phyloP scores from a whole-genome alignment of 2,329 filamentous ascomycete species.

The Diaporthe destruens region DNA sequence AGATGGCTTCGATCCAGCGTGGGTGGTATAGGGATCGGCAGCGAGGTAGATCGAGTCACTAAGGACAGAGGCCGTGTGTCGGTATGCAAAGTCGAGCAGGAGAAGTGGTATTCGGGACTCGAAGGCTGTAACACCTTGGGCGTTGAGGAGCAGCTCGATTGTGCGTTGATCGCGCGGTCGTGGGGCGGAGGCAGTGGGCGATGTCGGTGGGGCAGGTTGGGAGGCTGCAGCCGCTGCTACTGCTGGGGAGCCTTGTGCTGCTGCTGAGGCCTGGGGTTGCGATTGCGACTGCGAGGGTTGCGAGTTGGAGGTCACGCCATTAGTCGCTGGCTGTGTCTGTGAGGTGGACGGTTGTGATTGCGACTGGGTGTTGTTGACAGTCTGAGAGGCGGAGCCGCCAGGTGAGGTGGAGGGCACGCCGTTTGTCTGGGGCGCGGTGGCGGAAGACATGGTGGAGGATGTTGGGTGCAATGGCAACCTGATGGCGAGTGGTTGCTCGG shows the following conservation, averaged over 20 bases:
- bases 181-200: slow-evolving; percentile 57
- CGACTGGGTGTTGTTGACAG: slow-evolving; percentile 42
- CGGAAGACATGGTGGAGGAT: slow-evolving; percentile 48
- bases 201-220: slow-evolving; percentile 45
- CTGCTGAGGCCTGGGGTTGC: slow-evolving; percentile 46
- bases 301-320: slow-evolving; percentile 36
- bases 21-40: slow-evolving; percentile 74
- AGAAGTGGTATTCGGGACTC: slow-evolving; percentile 86
- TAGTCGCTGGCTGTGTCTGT: slow-evolving; percentile 48
- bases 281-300: slow-evolving; percentile 47
- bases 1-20: slow-evolving; percentile 66
- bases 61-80: slow-evolving; percentile 80
- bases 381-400: slow-evolving; percentile 47
- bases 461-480: slow-evolving; percentile 2
- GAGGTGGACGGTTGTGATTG: slow-evolving; percentile 40
- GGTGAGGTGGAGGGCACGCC: slow-evolving; percentile 60
- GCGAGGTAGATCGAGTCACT: slow-evolving; percentile 78
- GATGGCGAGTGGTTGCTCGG: slow-evolving; percentile 11
- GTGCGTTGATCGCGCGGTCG: slow-evolving; percentile 84
- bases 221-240: slow-evolving; percentile 42
- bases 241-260: slow-evolving; percentile 42
- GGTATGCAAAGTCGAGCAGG: slow-evolving; percentile 88
- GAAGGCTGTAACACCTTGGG: slow-evolving; percentile 83
- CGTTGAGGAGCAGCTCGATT: slow-evolving; percentile 83
- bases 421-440: slow-evolving; percentile 63